These are phyloP conservation scores for Cardamine chenopodiifolia DNA, from an alignment of 345 rosid genomes.

Conservation along the genomic window DNA sequence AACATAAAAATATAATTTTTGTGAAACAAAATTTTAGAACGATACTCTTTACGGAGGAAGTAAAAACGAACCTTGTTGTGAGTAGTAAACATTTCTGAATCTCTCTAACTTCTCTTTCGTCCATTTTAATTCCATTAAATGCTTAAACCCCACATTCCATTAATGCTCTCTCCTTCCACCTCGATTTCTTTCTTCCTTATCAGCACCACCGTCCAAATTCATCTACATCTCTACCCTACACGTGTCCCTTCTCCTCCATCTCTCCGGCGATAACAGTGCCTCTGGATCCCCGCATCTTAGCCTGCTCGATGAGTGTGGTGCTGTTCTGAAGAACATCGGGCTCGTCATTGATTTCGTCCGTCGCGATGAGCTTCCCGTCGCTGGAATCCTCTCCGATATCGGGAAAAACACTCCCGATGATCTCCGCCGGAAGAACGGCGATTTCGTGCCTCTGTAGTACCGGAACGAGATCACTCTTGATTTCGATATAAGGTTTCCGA, in stretches of 20 bases:
- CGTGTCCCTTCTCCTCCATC: conserved; percentile 73
- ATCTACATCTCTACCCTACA: conserved; percentile 50
- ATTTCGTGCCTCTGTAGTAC: conserved; percentile 64
- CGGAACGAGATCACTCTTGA: conserved; percentile 80
- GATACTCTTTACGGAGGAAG: too few relatives aligned
- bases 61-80: conserved; percentile 34
- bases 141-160: conserved; percentile 54
- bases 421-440: conserved; percentile 73
- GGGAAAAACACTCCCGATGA: conserved; percentile 58
- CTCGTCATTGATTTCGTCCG: conserved; percentile 82
- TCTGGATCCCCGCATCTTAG: conserved; percentile 97
- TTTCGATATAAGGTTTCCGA: conserved; percentile 68
- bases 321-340: conserved; percentile 63
- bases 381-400: conserved; percentile 67
- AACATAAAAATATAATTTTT: too few relatives aligned
- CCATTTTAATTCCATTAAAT: conserved; percentile 59
- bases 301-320: conserved; percentile 78
- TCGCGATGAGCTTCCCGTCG: conserved; percentile 58
- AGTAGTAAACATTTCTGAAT: conserved; percentile 28
- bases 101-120: conserved; percentile 44
- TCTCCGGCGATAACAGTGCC: conserved; percentile 92
- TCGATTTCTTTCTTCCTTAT: conserved; percentile 17
- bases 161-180: conserved; percentile 50
- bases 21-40: too few relatives aligned
- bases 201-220: conserved; percentile 36